Conservation (phyloP, 179 eudicot species). For the Sideroxylon spinosum region DNA sequence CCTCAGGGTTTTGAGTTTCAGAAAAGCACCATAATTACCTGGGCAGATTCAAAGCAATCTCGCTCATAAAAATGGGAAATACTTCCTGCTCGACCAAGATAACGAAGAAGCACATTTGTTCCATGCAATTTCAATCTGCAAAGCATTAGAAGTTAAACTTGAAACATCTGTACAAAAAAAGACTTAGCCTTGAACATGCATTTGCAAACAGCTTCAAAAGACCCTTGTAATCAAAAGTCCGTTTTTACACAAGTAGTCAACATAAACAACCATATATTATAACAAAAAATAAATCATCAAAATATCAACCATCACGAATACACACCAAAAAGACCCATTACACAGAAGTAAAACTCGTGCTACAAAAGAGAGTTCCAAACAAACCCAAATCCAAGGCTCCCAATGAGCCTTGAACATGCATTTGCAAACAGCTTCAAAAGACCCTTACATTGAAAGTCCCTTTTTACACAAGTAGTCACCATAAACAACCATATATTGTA, state of each 20-base stretch:
- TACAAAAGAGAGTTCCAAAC: not conserved
- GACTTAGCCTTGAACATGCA: not conserved
- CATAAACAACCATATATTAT: not conserved
- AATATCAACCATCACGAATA: not conserved
- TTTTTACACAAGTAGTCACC: not conserved
- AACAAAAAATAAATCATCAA: not conserved
- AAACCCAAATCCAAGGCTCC: too few relatives aligned
- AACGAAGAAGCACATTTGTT: slow-evolving; percentile 49
- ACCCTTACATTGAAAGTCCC: not conserved
- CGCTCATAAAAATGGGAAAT: slow-evolving; percentile 43
- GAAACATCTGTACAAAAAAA: not conserved
- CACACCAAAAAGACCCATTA: not conserved
- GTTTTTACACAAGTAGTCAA: not conserved
- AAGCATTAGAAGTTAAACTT: not conserved
- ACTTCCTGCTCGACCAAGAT: slow-evolving; percentile 53
- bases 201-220: not conserved
- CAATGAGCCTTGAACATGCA: not conserved
- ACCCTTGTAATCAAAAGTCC: not conserved
- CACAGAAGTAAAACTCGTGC: not conserved
- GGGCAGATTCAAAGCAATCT: slow-evolving; percentile 49
- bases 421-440: not conserved
- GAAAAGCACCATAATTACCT: slow-evolving; percentile 42
- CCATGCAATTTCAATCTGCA: slow-evolving; percentile 52
- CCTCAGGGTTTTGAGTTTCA: not conserved
- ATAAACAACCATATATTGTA: not conserved